These are phyloP conservation scores for Coniosporium tulheliwenetii DNA, from an alignment of 2,329 filamentous ascomycete species.

Conservation along the genomic window DNA sequence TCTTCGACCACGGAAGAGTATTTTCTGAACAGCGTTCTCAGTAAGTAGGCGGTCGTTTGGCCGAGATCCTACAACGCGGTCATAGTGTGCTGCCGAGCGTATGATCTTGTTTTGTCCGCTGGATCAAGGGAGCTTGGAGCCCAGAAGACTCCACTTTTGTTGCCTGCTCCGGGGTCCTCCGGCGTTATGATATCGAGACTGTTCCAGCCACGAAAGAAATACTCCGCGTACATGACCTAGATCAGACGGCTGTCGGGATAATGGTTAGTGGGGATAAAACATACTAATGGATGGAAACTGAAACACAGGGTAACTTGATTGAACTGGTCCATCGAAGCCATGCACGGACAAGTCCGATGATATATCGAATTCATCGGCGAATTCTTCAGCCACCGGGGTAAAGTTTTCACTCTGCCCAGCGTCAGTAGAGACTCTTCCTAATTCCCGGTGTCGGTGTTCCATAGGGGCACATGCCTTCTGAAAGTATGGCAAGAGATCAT, in stretches of 20 bases:
- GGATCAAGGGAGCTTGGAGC: constrained; percentile 19
- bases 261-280: not conserved
- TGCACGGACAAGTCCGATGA: constrained; percentile 7
- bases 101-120: constrained; percentile 16
- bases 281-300: constrained; percentile 8
- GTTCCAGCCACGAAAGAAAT: constrained; percentile 8
- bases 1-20: constrained; percentile 1
- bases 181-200: constrained; percentile 3
- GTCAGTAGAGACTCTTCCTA: not conserved
- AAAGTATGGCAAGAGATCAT: constrained; percentile 18
- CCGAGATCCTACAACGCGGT: constrained; percentile 11
- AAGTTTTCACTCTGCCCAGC: constrained; percentile 7
- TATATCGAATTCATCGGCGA: constrained; percentile 7
- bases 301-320: constrained; percentile 7
- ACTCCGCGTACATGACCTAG: constrained; percentile 1
- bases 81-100: constrained; percentile 17
- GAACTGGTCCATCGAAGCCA: constrained; percentile 8
- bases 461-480: constrained; percentile 9
- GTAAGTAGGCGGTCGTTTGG: constrained; percentile 16
- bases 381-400: constrained; percentile 5
- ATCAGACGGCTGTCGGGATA: not conserved
- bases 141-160: constrained; percentile 19
- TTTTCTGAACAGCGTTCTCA: constrained; percentile 8
- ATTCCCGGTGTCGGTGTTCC: not conserved
- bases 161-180: constrained; percentile 9